These are phyloP conservation scores for Pseudopithomyces maydicus DNA, from an alignment of 2,329 filamentous ascomycete genomes.

Conservation along the genomic window DNA sequence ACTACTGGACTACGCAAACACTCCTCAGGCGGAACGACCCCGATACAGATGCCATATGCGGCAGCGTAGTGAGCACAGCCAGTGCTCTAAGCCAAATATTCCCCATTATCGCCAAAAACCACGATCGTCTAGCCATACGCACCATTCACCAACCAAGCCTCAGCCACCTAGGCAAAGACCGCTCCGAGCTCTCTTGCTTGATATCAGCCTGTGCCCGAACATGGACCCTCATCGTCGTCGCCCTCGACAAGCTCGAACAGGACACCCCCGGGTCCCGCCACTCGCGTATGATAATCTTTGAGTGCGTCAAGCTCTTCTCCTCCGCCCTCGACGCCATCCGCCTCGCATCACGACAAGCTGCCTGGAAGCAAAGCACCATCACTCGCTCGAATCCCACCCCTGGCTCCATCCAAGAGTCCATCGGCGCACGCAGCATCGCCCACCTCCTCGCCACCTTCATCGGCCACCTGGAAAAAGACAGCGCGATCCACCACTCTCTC, in stretches of 20 bases:
- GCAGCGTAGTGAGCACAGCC: slow-evolving; percentile 26
- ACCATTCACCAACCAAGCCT: slow-evolving; percentile 10
- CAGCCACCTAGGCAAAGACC: slow-evolving; percentile 26
- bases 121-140: slow-evolving; percentile 23
- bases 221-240: slow-evolving; percentile 39
- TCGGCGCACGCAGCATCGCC: slow-evolving; percentile 32
- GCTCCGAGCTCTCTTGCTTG: slow-evolving; percentile 29
- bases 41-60: slow-evolving; percentile 28
- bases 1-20: slow-evolving; percentile 36
- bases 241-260: slow-evolving; percentile 27
- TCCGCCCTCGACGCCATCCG: slow-evolving; percentile 38
- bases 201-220: slow-evolving; percentile 36
- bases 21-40: slow-evolving; percentile 24
- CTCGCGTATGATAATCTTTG: slow-evolving; percentile 32
- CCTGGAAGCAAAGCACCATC: slow-evolving; percentile 15
- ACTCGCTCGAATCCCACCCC: not conserved
- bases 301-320: slow-evolving; percentile 45
- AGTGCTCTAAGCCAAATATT: slow-evolving; percentile 33
- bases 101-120: slow-evolving; percentile 21
- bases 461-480: slow-evolving; percentile 41
- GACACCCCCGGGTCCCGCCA: slow-evolving; percentile 18
- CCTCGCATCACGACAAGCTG: slow-evolving; percentile 28
- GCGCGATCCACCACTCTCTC: slow-evolving; percentile 43
- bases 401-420: slow-evolving; percentile 24
- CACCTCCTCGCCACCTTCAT: slow-evolving; percentile 45